Percentiles rank a stretch among this genome's conserved stretches.
Conservation (phyloP, 768 basidiomycete species). For the Lactarius sp. region DNA sequence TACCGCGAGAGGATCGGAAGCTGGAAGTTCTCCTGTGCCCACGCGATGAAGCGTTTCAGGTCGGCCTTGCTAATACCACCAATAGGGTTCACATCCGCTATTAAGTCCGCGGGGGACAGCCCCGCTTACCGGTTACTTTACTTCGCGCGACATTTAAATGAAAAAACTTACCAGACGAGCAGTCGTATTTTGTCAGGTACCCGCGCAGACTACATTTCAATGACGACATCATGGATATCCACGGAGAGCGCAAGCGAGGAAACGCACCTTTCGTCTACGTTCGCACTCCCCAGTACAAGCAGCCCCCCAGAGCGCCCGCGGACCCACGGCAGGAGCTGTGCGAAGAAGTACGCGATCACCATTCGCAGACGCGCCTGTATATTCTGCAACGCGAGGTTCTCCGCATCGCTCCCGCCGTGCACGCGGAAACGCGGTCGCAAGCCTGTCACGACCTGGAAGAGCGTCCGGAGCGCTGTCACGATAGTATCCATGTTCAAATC, state of each 20-base stretch:
- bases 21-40: conserved; percentile 71
- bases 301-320: conserved; percentile 79
- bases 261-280: conserved; percentile 89
- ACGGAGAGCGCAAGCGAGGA: not conserved
- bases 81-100: conserved; percentile 97
- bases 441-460: conserved; percentile 82
- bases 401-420: conserved; percentile 80
- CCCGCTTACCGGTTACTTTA: not conserved
- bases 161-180: conserved; percentile 62
- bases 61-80: conserved; percentile 98
- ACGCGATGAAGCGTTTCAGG: conserved; percentile 91
- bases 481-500: conserved; percentile 95
- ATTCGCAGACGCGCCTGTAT: conserved; percentile 94
- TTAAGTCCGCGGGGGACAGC: not conserved
- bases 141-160: not conserved
- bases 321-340: conserved; percentile 90
- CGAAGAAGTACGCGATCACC: conserved; percentile 93
- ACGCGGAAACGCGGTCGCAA: conserved; percentile 69
- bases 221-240: not conserved
- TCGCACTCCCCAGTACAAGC: conserved; percentile 94
- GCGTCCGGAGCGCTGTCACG: conserved; percentile 74
- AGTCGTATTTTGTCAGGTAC: conserved; percentile 98
- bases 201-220: conserved; percentile 67
- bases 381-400: conserved; percentile 96
- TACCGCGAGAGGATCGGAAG: conserved; percentile 80